Base-by-base conservation (phyloP, 192 early-diverging fungal genomes). In the Phycomyces blakesleeanus region DNA sequence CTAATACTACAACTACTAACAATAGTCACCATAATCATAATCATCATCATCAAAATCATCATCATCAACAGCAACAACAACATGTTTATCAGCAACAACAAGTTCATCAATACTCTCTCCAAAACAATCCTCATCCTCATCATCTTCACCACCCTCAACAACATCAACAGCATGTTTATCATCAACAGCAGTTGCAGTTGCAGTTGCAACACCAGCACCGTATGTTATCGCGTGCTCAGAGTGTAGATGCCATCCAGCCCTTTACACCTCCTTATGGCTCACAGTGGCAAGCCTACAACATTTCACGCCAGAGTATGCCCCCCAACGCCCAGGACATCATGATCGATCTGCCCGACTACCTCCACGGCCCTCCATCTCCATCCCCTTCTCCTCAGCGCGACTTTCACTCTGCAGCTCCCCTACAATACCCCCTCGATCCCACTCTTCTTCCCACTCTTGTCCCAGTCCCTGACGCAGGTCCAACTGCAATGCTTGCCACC, bases 261-360 rank as follows among this genome's bases (percentile, higher is more conserved):
- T 21, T 37, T 39, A 40, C 40, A 22, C 34, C 34, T 11, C 29
- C 37, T 7, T n/a, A n/a, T 12, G 39, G 57, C 24, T 21, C 40
- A 24, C 21, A 12, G 0, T 41, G 37, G 40, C 15, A n/a, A 14
- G 20, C 41, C 15, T 18, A 22, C 40, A 5, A 5, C 20, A 8
- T 59, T 6, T 42, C 39, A 24, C 57, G 57, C n/a, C 57, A 59
- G 24, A 59, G 57, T 42, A 39, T 59, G 22, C 57, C 57, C 5
- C 57, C 57, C 24, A 20, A 44, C 44, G 18, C 18, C 15, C 44
- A n/a, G 44, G 44, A 18, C 18, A 18, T 14, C 11, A 7, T 47
- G 44, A 14, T 47, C 18, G 44, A 47, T 47, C 18, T 47, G 15
- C 44, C 44, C 12, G 44, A 47, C 44, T 47, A 47, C 44, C 12